phyloP scores from a whole-genome alignment of 2,329 filamentous ascomycete genomes.

The Macrophomina pseudophaseolina region DNA sequence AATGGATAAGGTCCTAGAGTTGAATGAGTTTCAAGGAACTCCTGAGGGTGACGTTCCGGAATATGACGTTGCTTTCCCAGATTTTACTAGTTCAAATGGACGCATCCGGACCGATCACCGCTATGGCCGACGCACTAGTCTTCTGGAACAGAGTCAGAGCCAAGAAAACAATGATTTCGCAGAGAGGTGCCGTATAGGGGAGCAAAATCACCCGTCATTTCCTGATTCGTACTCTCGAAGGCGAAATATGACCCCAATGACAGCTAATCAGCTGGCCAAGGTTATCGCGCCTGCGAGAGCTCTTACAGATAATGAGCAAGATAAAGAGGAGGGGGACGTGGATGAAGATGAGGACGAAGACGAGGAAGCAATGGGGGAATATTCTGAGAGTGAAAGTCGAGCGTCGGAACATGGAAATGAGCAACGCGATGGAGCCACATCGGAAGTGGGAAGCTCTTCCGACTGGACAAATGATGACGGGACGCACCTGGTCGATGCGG shows the following conservation, averaged over 20 bases:
- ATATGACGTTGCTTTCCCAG: neutral
- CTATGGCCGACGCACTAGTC: neutral
- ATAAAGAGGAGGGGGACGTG: neutral
- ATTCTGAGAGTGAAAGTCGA: neutral
- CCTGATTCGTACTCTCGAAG: neutral
- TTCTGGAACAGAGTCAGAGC: neutral
- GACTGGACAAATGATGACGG: conserved; percentile 7
- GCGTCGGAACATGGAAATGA: neutral
- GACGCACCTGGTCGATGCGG: neutral
- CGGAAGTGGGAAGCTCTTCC: conserved; percentile 8
- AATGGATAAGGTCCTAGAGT: too few relatives aligned
- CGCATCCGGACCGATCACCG: neutral
- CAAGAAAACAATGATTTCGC: neutral
- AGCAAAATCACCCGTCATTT: neutral
- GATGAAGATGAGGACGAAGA: neutral
- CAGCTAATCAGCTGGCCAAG: neutral
- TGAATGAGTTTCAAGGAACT: neutral
- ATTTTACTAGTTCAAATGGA: neutral
- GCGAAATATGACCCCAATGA: neutral
- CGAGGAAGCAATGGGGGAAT: neutral
- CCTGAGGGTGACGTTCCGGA: neutral
- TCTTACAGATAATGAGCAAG: neutral
- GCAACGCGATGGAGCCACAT: conserved; percentile 9
- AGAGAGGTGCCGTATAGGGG: neutral
- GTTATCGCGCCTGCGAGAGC: neutral